Evolutionary conservation across 768 basidiomycete genomes (phyloP), one percentile per base, ranked within the genome.

Genomic region (Psilocybe subaeruginosa): DNA sequence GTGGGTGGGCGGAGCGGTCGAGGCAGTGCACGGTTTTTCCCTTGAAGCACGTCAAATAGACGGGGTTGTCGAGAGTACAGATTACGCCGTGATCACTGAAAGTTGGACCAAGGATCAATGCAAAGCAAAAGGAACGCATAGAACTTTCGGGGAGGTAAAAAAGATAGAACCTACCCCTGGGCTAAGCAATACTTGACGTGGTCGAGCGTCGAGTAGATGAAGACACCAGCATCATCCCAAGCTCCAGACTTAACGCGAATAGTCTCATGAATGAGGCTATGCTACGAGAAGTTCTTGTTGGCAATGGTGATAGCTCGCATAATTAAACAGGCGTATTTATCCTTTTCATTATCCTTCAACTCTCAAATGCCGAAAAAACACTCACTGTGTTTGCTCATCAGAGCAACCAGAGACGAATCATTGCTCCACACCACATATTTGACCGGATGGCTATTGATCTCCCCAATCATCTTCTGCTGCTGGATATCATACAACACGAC

Each of bases 171-270:
- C 62, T 68, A 96, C 94, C 95, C 97, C 76, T 97, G 91, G 6
- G 93, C 87, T 33, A 99, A 83, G 68, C 95, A 95, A 73, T 99
- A 99, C 77, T 99, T 99, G 84, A 99, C 92, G 74, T 99, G 97
- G 73, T 99, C 99, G 48, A 99, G 83, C 1, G 97, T 99, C 23
- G 97, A 97, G 75, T 99, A 99, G 57, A 99, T 86, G 76, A 99
- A 93, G 37, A 99, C 93, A 59, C 97, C 97, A 8, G 90, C 82
- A 70, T 99, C 97, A 70, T 99, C 97, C 97, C 97, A 99, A 54
- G 97, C 97, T 57, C 95, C 97, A 46, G 96, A 98, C 76, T 99
- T 99, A 81, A 99, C 99, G 35, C 97, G 89, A 72, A 99, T 99
- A 3, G 97, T 99, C 77, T 99, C 97, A 72, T 99, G 97, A 55